phyloP scores from a whole-genome alignment of 768 basidiomycete species.

The Psilocybe cubensis region DNA sequence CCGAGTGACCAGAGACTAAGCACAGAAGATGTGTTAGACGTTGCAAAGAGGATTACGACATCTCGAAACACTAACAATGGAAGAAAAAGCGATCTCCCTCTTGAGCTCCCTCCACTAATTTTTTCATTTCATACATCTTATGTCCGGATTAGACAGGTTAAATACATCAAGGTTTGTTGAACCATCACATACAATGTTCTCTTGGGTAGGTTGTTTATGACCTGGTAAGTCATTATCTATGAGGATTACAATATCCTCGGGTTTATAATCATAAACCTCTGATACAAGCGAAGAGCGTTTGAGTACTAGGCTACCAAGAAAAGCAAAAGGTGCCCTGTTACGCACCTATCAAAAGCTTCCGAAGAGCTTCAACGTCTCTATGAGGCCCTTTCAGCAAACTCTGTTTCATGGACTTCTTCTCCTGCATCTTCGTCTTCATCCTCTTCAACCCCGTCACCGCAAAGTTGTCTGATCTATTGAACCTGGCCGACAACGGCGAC shows the following conservation, averaged over 20 bases:
- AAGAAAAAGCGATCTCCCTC: constrained; percentile 59
- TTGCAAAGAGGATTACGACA: neutral
- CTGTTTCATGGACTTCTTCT: constrained; percentile 13
- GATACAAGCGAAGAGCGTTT: neutral
- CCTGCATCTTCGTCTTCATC: constrained; percentile 15
- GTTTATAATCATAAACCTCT: constrained; percentile 38
- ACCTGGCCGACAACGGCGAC: constrained; percentile 1
- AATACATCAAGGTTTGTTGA: neutral
- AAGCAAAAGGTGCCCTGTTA: neutral
- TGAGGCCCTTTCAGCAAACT: constrained; percentile 36
- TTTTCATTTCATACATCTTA: constrained; percentile 45
- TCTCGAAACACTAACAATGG: constrained; percentile 45
- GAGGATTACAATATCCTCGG: constrained; percentile 44
- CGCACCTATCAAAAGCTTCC: constrained; percentile 39
- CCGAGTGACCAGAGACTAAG: constrained; percentile 53
- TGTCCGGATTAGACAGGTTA: neutral
- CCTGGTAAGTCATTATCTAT: constrained; percentile 38
- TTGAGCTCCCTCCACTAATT: constrained; percentile 45
- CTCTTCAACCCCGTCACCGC: constrained; percentile 7
- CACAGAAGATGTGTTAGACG: neutral
- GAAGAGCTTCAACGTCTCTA: constrained; percentile 38
- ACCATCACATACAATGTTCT: constrained; percentile 44
- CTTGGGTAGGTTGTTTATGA: constrained; percentile 41
- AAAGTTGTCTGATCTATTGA: constrained; percentile 1
- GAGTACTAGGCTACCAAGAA: neutral